Percentiles rank a stretch among this genome's conserved stretches.
phyloP scores from a whole-genome alignment of 78 protist species.

The slime mould (Dictyostelium discoideum) region DNA sequence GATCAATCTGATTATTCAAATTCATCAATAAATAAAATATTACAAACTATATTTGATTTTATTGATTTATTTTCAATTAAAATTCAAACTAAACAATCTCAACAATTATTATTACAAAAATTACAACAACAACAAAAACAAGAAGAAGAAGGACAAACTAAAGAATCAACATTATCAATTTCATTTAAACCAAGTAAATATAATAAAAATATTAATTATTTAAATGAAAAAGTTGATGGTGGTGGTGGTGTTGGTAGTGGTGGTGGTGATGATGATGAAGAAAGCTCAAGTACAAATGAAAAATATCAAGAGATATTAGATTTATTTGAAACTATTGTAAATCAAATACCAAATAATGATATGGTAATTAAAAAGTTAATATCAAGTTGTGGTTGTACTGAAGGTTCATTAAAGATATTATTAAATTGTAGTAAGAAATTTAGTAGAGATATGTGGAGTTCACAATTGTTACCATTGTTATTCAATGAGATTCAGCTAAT shows the following conservation, averaged over 20 bases:
- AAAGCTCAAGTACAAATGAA: background rate
- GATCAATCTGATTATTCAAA: background rate
- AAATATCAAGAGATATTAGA: background rate
- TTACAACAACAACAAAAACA: background rate
- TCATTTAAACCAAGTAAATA: background rate
- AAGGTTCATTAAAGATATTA: background rate
- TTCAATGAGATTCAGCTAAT: background rate
- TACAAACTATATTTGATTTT: background rate
- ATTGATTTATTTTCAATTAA: background rate
- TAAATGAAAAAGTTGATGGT: background rate
- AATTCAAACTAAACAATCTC: background rate
- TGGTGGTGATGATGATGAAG: background rate
- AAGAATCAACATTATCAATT: background rate
- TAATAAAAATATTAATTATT: background rate
- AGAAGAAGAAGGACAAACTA: background rate
- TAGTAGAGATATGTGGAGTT: background rate
- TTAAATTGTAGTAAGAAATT: background rate
- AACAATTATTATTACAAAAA: background rate
- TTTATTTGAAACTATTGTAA: background rate
- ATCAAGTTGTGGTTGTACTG: background rate
- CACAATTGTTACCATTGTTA: background rate
- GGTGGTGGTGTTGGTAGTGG: too few relatives aligned
- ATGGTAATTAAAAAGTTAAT: background rate
- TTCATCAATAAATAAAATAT: background rate
- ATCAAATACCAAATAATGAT: background rate